Base-by-base conservation (phyloP, 1,284 basidiomycete species). In the Ceratobasidium sp. region DNA sequence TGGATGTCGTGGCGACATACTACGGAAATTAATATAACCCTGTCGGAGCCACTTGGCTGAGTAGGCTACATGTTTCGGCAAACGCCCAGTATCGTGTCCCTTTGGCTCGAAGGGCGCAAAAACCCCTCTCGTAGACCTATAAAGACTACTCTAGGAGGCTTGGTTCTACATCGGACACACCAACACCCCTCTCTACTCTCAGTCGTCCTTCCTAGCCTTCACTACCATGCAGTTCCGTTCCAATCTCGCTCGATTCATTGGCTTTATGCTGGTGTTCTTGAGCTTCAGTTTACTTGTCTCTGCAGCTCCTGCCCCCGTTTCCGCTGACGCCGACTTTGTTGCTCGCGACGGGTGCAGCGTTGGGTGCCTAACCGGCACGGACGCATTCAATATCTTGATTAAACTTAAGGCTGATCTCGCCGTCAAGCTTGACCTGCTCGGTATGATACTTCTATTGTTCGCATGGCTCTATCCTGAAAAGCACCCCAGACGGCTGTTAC, bases 161-260 rank as follows among this genome's bases (percentile, higher is more conserved):
- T 41, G 15, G 54, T 57, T 57, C 54, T 7, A 33, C 54, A 57
- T 57, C 29, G 54, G 29, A n/a, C 54, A 24, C 6, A 17, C 24
- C 27, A 22, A 17, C 54, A 19, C 41, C 57, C 36, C 9, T 17
- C 57, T 11, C 41, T 33, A 41, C 60, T 64, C 60, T 11, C 50
- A 51, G 50, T 51, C 5, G 50, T 51, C 50, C 50, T 24, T 51
- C 19, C 50, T 41, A 4, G 36, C 11, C 6, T 11, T 41, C 36
- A 11, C 36, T 11, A 11, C 36, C 57, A 41, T n/a, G 31, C 29
- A 31, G 56, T 33, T 54, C 63, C 62, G n/a, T 64, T 44, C 62
- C 57, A n/a, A 11, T 22, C n/a, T 75, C 50, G 14, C 69, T 60
- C 69, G 22, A n/a, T 45, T 73, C 45, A 24, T 73, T 59, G 48